A percentile compares a stretch with the other conserved stretches of the same genome.
phyloP scores from a whole-genome alignment of 2,329 filamentous ascomycete species.

The Coleophoma eucalyptorum region DNA sequence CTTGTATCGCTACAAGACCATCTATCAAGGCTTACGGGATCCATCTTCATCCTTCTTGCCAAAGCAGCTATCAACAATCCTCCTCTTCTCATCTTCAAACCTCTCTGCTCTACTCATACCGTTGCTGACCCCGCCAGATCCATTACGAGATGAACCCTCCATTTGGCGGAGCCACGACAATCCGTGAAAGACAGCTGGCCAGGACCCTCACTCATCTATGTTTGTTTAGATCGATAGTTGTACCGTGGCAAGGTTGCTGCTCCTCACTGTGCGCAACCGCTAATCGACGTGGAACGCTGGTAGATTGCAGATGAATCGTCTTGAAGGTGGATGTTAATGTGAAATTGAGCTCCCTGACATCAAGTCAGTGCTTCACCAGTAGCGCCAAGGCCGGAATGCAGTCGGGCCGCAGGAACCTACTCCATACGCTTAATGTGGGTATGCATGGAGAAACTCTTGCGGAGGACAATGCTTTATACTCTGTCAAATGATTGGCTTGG shows the following conservation, averaged over 20 bases:
- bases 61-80: conserved; percentile 95
- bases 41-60: conserved; percentile 84
- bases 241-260: conserved; percentile 6
- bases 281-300: neutral
- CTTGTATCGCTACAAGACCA: neutral
- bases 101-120: conserved; percentile 58
- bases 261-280: conserved; percentile 12
- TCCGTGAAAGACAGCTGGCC: conserved; percentile 5
- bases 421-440: too few relatives aligned
- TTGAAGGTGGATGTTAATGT: neutral
- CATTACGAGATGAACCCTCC: conserved; percentile 27
- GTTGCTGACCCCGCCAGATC: conserved; percentile 24
- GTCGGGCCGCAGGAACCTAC: too few relatives aligned
- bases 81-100: conserved; percentile 94
- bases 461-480: too few relatives aligned
- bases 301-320: neutral
- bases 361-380: too few relatives aligned
- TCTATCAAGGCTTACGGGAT: conserved; percentile 51
- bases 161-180: conserved; percentile 28
- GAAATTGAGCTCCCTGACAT: too few relatives aligned
- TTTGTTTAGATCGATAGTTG: conserved; percentile 1
- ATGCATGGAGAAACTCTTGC: too few relatives aligned
- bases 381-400: too few relatives aligned
- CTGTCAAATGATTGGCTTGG: too few relatives aligned
- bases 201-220: conserved; percentile 16